Percentiles rank a stretch among this genome's conserved stretches.
These are phyloP conservation scores for Bondarzewia mesenterica DNA, from an alignment of 1,284 basidiomycete species.

Conservation along the genomic window DNA sequence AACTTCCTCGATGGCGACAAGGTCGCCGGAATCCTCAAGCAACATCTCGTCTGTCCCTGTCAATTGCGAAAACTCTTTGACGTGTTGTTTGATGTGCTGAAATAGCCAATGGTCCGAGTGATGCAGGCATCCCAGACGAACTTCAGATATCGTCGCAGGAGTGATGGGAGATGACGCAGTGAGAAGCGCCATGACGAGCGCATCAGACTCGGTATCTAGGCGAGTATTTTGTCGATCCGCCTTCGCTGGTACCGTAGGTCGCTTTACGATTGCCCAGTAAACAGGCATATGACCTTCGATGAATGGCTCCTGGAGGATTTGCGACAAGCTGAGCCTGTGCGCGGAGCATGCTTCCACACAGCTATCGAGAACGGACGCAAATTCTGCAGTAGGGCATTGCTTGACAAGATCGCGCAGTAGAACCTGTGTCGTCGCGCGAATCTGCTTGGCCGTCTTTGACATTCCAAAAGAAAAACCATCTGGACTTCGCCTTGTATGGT, in stretches of 20 bases:
- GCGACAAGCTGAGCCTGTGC: constrained; percentile 26
- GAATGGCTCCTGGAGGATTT: constrained; percentile 44
- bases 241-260: constrained; percentile 16
- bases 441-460: constrained; percentile 33
- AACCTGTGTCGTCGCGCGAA: constrained; percentile 34
- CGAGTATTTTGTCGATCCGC: neutral
- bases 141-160: constrained; percentile 40
- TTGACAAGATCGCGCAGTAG: constrained; percentile 41
- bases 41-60: constrained; percentile 51
- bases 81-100: constrained; percentile 42
- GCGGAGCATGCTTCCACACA: constrained; percentile 32
- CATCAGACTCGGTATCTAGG: constrained; percentile 26
- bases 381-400: constrained; percentile 13
- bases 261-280: constrained; percentile 58
- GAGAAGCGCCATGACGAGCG: constrained; percentile 43
- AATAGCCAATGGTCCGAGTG: constrained; percentile 57
- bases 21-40: constrained; percentile 41
- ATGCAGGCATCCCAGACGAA: constrained; percentile 55
- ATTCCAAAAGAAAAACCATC: constrained; percentile 20
- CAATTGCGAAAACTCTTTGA: constrained; percentile 37
- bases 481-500: neutral
- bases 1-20: constrained; percentile 40
- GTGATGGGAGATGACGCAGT: constrained; percentile 46
- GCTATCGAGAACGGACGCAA: constrained; percentile 27
- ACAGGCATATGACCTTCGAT: constrained; percentile 50